Base-by-base conservation (phyloP, 2,329 filamentous ascomycete genomes). In the Claviceps africana region DNA sequence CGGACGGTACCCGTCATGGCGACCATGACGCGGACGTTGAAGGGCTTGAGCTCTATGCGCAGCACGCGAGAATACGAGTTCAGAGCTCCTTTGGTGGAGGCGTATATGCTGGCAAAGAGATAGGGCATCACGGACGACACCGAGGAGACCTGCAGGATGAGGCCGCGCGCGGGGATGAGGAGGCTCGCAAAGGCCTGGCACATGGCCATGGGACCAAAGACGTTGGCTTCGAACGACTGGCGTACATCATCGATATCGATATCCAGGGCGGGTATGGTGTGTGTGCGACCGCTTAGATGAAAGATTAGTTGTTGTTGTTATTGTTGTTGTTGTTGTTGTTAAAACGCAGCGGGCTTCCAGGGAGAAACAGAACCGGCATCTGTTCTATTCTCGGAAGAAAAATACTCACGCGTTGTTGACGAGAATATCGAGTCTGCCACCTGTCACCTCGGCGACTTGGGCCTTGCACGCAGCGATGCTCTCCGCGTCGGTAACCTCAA, bases 121-220 rank as follows among this genome's bases (percentile, higher is more conserved):
- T 78, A 78, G 9, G 75, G 73, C 3, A 72, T 67, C 22, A 76
- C 58, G 30, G 75, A 69, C 2, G 75, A 72, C 8, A 74, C 66
- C 25, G 75, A 78, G 6, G 75, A 75, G 53, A 79, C 72, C 63
- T 79, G 79, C 65, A 79, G 62, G 60, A 80, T 71, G 10, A 79
- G 67, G 0, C 77, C 76, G 25, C 67, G 67, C 0, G 75, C 67
- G 17, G 69, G 62, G 48, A 79, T 74, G 25, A 81, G 70, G 44
- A 73, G 69, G 51, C 68, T 66, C 11, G 69, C 63, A 57, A 79
- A 79, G 31, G 70, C 67, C 58, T 76, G 68, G 50, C 71, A 72
- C 68, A 76, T 77, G 60, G 73, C 70, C 74, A 81, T 79, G 57
- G 75, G 70, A 43, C 73, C 73, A 55, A 81, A 78, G 42, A 80